Percentiles rank a stretch among this genome's conserved stretches.
phyloP scores from a whole-genome alignment of 2,329 filamentous ascomycete genomes.

The Penicillium sp. region DNA sequence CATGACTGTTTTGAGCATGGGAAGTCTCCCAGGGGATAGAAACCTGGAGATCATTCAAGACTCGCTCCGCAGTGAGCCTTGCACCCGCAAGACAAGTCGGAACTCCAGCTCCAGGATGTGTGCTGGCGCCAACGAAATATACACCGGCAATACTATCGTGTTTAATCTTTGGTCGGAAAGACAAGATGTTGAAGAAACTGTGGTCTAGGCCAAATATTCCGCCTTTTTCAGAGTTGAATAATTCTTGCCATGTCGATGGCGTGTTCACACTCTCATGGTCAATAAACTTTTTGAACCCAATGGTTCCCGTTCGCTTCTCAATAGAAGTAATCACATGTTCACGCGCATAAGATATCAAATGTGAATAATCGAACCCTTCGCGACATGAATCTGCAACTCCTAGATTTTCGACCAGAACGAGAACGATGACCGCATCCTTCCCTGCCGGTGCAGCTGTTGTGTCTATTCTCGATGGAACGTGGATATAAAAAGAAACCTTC shows the following conservation, averaged over 20 bases:
- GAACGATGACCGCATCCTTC: background rate
- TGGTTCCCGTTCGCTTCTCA: background rate
- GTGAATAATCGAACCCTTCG: background rate
- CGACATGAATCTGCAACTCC: background rate
- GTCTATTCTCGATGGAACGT: constrained; percentile 1
- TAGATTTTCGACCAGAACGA: background rate
- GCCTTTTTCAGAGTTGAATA: constrained; percentile 1
- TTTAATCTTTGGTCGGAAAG: constrained; percentile 7
- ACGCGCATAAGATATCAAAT: background rate
- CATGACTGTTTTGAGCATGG: background rate
- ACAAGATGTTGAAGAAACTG: constrained; percentile 6
- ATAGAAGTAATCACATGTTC: background rate
- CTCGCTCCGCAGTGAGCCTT: background rate
- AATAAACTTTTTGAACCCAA: background rate
- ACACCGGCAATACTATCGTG: background rate
- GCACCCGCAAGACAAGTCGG: constrained; percentile 8
- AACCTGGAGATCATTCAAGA: background rate
- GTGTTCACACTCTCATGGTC: background rate
- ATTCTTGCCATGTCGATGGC: background rate
- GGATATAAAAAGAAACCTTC: background rate
- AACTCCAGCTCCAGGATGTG: constrained; percentile 9
- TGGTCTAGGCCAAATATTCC: constrained; percentile 6
- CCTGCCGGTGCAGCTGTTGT: background rate
- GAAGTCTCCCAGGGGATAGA: background rate
- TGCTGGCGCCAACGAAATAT: constrained; percentile 9